Evolutionary conservation across 2,329 filamentous ascomycete genomes (phyloP).

Genomic region (Aspergillus sp.): DNA sequence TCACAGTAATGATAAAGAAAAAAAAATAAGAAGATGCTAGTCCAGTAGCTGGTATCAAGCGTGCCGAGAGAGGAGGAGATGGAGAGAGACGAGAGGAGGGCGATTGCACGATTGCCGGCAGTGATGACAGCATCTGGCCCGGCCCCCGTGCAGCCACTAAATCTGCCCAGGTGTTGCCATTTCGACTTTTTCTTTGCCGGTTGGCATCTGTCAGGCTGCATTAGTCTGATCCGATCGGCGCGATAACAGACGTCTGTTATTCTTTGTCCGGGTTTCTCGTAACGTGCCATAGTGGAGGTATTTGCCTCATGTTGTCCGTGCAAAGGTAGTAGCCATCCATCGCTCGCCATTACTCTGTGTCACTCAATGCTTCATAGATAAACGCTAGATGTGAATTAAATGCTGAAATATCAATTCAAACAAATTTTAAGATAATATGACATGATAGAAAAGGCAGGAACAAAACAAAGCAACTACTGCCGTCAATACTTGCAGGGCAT

Average conservation of each 20-base stretch:
- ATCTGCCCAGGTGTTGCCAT: neutral
- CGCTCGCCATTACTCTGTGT: no score
- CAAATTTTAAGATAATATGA: no score
- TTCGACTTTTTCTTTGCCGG: neutral
- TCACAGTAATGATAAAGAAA: no score
- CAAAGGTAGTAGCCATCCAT: no score
- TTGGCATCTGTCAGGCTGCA: neutral
- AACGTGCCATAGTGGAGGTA: neutral
- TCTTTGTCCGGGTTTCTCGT: neutral
- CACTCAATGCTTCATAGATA: no score
- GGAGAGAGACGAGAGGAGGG: neutral
- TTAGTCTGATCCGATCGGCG: neutral
- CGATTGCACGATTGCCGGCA: conserved; percentile 11
- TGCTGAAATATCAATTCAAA: no score
- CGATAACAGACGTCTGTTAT: neutral
- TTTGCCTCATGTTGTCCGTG: no score
- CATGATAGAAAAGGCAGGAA: no score
- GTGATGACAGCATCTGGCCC: conserved; percentile 9
- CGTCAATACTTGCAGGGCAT: no score
- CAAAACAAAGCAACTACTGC: no score
- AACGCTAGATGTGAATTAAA: no score
- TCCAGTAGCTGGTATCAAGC: neutral
- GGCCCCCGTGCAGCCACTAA: neutral
- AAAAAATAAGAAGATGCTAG: no score
- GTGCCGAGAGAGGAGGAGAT: neutral